A percentile compares a stretch with the other conserved stretches of the same genome.
phyloP scores from a whole-genome alignment of 305 asterid species.

The Fraxinus floribunda region DNA sequence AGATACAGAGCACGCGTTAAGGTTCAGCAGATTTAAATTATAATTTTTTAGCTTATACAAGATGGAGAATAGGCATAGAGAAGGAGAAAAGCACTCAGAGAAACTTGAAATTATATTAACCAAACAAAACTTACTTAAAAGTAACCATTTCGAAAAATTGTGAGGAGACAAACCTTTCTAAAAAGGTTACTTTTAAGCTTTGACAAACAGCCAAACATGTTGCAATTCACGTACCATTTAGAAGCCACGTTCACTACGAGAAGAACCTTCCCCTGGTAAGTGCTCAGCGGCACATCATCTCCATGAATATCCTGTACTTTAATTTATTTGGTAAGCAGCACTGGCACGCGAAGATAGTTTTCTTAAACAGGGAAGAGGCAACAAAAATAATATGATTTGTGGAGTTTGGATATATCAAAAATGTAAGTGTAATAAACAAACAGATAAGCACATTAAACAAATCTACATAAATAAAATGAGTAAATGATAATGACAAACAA shows the following conservation, averaged over 20 bases:
- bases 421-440: neutral
- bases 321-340: conserved; percentile 8
- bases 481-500: neutral
- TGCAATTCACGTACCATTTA: conserved; percentile 50
- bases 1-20: neutral
- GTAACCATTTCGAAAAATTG: neutral
- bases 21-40: neutral
- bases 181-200: neutral
- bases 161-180: neutral
- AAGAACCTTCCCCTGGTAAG: conserved; percentile 71
- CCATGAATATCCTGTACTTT: conserved; percentile 65
- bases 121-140: neutral
- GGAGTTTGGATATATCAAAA: neutral
- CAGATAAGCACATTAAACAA: neutral
- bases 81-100: neutral
- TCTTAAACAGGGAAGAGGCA: neutral
- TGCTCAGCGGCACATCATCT: conserved; percentile 64
- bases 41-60: neutral
- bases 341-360: neutral
- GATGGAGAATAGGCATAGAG: neutral
- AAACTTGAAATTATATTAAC: neutral
- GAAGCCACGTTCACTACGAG: conserved; percentile 88
- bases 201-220: neutral
- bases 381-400: neutral
- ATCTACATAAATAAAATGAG: neutral